Base-by-base conservation (phyloP, 305 asterid species). In the Solanum hybrid region DNA sequence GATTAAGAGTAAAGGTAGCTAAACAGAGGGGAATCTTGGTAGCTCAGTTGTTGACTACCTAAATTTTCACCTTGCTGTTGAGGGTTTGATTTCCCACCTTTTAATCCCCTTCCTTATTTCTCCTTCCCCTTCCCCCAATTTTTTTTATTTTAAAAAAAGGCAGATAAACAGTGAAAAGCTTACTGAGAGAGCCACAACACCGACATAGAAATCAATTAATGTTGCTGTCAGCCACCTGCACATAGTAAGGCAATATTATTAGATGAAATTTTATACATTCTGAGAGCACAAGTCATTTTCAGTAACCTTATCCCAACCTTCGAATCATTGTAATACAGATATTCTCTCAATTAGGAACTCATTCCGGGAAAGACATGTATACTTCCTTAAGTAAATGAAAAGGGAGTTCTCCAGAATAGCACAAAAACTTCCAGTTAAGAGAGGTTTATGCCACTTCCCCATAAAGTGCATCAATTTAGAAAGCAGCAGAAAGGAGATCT, bases 181-280 rank as follows among this genome's bases (percentile, higher is more conserved):
- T 96, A 95, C 99, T 93, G 95, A 94, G 64, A 97, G 91, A 90
- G 96, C 95, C 87, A 93, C 89, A 77, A 94, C 90, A 61, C 91
- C 94, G 80, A 91, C 73, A 79, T 93, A 95, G 94, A 97, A 95
- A 92, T 97, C 99, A 90, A 96, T 26, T 81, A 97, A 91, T 28
- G 97, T 93, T 61, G 97, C 95, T 51, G 94, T 78, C 87, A 96
- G 76, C 99, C 99, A 97, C 96, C 99, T 97, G 94, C 92, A 90
- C 35, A 89, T 28, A 39, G 18, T 5, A 22, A n/a, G 10, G 31
- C 85, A 78, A 35, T 35, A 78, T 35, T 78, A 78, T 78, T 36
- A 78, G 57, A 6, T 14, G n/a, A 36, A 78, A 81, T 12, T 11
- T 12, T 24, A 39, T 39, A 81, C 67, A 24, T 39, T 81, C 39